Evolutionary conservation across 805 yeast genomes (phyloP), one percentile per base, ranked within the genome.

Genomic region (Wickerhamomyces chambardii): DNA sequence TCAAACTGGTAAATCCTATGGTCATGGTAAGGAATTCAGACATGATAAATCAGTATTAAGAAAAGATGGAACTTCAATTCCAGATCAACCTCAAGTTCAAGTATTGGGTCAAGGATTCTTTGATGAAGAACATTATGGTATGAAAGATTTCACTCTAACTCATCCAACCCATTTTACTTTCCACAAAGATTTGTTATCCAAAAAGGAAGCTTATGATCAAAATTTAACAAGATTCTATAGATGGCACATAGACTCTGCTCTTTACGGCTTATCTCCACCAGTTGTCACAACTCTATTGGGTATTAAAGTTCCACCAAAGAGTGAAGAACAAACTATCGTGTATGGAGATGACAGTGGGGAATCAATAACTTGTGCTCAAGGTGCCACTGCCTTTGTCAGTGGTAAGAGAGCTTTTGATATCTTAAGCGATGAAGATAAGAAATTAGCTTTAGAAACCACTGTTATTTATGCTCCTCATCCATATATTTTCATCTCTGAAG

Each of bases 401-500:
- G 95, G 95, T n/a, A 80, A 76, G 30, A 73, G 66, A 27, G 94
- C 95, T 0, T 86, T 81, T 51, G 75, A 78, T 29, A 48, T 68
- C 17, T 66, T 86, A 36, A 65, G 78, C 8, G 74, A 68, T 5
- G 84, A 79, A 51, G 92, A 85, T 41, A 73, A 85, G 58, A 63
- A 80, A 41, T 68, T 77, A 44, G 95, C 89, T 2, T 66, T 84
- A 40, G 68, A 70, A 51, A 80, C 94, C n/a, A 77, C 75, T 4
- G 90, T 86, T 17, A 84, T 78, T 31, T 86, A 86, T 55, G 95
- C 95, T 15, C 95, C 95, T 28, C 95, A 86, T 56, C 95, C 95
- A 30, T 86, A 85, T 59, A 86, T 86, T 39, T 84, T 71, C 58
- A 86, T 86, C 42, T 74, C 85, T 5, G 75, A 81, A 12, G 85